Evolutionary conservation across 352 stramenopile genomes (phyloP), one percentile per base, ranked within the genome.

Genomic region (Globisporangium middletonii): DNA sequence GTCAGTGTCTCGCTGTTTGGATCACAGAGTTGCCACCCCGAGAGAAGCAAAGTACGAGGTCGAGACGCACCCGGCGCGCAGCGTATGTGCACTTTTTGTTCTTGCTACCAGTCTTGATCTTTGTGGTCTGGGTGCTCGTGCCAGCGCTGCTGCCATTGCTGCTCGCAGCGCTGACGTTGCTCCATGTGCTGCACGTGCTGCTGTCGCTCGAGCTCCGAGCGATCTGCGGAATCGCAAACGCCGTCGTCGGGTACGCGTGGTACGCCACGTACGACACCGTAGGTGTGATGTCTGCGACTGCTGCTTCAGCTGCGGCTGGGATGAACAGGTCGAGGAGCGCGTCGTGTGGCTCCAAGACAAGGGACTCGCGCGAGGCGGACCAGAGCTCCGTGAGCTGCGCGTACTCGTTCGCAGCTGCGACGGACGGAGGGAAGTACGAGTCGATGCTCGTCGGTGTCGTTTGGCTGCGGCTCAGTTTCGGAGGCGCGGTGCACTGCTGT

Each of bases 71-170:
- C 48, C 73, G 72, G 58, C 75, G 69, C 53, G 75, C 69, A 3
- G 73, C 75, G 61, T 86, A 86, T 1, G 75, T 86, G 71, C 75
- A 86, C 53, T 86, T 86, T 47, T 81, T 82, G 46, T 57, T 69
- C 49, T 69, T 68, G 48, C 73, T 77, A 23, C 46, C 50, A 23
- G 64, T 37, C 50, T 79, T 77, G 58, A 65, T 70, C 33, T 67
- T 53, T 30, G 7, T 38, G 42, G 11, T 9, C 4, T 38, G 33
- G 33, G 8, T 38, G 33, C 33, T 38, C 6, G 4, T 38, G 33
- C 33, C 11, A 9, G 8, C 11, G 33, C 33, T 38, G 33, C 4
- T 38, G 33, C 33, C 11, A 9, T 1, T 38, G 33, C 33, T 38
- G 33, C 33, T 38, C 33, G 33, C 33, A 38, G 33, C 2, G 33